phyloP scores from a whole-genome alignment of 495 filamentous ascomycete species.

The Neurospora sp. region DNA sequence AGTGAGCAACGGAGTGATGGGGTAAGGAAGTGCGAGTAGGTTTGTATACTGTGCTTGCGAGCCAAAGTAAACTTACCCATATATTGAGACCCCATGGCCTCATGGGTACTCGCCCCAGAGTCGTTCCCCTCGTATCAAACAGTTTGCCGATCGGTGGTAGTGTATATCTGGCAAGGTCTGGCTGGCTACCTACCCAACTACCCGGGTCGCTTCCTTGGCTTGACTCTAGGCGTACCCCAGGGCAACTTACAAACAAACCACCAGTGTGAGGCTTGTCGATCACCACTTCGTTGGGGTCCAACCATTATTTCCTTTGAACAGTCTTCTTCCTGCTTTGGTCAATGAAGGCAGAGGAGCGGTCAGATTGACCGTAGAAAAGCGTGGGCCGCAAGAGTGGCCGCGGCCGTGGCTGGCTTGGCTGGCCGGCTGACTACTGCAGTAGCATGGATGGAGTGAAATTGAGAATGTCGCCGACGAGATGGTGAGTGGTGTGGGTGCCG shows the following conservation, averaged over 20 bases:
- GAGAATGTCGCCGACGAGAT: not conserved
- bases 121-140: not conserved
- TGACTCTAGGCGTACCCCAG: not conserved
- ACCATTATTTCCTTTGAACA: not conserved
- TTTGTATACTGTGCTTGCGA: not conserved
- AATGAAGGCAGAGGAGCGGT: not conserved
- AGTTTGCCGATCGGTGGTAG: not conserved
- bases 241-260: not conserved
- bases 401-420: not conserved
- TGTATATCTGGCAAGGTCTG: not conserved
- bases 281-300: not conserved
- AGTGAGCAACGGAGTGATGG: not conserved
- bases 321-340: not conserved
- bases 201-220: not conserved
- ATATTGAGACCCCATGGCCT: not conserved
- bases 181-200: not conserved
- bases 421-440: not conserved
- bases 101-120: not conserved
- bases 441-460: not conserved
- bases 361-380: not conserved
- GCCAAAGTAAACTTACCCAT: too few species aligned
- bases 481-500: not conserved
- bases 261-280: not conserved
- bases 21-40: not conserved
- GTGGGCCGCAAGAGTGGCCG: not conserved